Base-by-base conservation (phyloP, 176 grass and related monocot species). In the Paspalum vaginatum region DNA sequence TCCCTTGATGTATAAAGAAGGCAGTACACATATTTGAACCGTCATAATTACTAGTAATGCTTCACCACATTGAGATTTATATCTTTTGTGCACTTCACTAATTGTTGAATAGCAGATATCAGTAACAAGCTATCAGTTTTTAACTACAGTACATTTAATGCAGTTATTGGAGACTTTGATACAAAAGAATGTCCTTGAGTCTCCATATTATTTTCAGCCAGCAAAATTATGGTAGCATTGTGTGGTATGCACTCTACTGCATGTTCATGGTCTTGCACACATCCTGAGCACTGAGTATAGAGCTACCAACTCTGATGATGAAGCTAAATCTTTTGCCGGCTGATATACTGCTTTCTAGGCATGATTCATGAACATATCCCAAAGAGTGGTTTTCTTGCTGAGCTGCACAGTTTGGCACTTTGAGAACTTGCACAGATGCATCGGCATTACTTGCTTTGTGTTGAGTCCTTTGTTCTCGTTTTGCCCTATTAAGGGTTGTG, bases 191-290 rank as follows among this genome's bases (percentile, higher is more conserved):
- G 96, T 93, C 52, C 81, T 95, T 17, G 65, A 86, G 45, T 95
- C 96, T 54, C 72, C 81, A 1, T 98, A 95, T 88, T 98, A n/a
- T 95, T 69, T 98, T 98, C 90, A 95, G 95, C 78, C 95, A 86
- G 81, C 37, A 62, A 12, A 66, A 44, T 63, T 46, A 10, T 43
- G 26, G 20, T 40, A 13, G 45, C n/a, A 50, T 9, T 48, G 41
- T 42, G 80, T 70, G 32, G 32, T 32, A 32, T 60, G 54, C 25
- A 61, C 25, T 41, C n/a, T 65, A 46, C 71, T 71, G 56, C 20
- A 48, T 13, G 57, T 21, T 25, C 57, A 25, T 59, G 24, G 32
- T 32, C 32, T 32, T 32, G 32, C 32, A 32, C 3, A 1, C 32
- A 32, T 32, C 4, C 17, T 75, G 49, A 53, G 55, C 56, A 84